A percentile compares a stretch with the other conserved stretches of the same genome.
Conservation (phyloP, 2,329 filamentous ascomycete genomes). For the Thermoascus crustaceus region DNA sequence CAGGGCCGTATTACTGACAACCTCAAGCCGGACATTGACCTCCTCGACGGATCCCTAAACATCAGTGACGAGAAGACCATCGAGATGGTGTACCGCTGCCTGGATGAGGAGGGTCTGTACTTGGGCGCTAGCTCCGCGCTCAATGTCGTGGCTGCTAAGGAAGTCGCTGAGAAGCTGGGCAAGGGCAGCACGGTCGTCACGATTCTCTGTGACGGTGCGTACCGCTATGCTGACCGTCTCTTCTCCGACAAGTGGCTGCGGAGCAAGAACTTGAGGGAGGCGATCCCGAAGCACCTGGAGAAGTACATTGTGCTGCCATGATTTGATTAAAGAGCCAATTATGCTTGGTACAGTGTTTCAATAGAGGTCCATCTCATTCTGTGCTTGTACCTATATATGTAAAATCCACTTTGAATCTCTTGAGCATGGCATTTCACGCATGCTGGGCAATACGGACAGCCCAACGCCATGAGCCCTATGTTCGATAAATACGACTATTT, state of each 20-base stretch:
- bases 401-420: too few relatives aligned
- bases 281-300: slow-evolving; percentile 75
- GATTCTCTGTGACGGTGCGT: slow-evolving; percentile 91
- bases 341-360: too few relatives aligned
- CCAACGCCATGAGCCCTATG: too few relatives aligned
- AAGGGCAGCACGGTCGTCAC: slow-evolving; percentile 88
- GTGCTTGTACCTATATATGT: too few relatives aligned
- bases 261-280: slow-evolving; percentile 71
- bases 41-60: slow-evolving; percentile 75
- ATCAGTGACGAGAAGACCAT: slow-evolving; percentile 92
- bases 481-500: too few relatives aligned
- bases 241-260: slow-evolving; percentile 89
- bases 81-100: slow-evolving; percentile 92
- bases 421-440: too few relatives aligned
- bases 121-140: slow-evolving; percentile 87
- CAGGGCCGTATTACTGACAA: slow-evolving; percentile 97
- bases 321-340: too few relatives aligned
- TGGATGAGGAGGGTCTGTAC: slow-evolving; percentile 94
- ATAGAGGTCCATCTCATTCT: too few relatives aligned
- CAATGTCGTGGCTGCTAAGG: slow-evolving; percentile 91
- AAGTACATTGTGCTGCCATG: slow-evolving; percentile 92
- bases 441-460: too few relatives aligned
- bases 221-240: slow-evolving; percentile 86
- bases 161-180: slow-evolving; percentile 84
- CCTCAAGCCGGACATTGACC: slow-evolving; percentile 70